Evolutionary conservation across 2,329 filamentous ascomycete genomes (phyloP).

Genomic region (Phaeosphaeriaceae sp.): DNA sequence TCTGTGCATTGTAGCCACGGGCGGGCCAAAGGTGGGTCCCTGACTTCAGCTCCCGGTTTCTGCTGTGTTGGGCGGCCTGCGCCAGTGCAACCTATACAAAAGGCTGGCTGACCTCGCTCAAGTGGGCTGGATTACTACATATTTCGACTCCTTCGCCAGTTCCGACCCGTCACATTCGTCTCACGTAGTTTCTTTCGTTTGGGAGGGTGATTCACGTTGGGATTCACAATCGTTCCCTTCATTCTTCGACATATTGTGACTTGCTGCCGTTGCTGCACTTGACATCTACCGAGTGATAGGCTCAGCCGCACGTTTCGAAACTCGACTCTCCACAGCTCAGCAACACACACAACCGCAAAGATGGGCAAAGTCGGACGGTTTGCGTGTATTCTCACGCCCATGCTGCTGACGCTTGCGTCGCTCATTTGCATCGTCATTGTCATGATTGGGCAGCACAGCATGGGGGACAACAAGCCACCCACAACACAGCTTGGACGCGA

Average conservation of each 20-base stretch:
- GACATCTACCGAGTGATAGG: not conserved
- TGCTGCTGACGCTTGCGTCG: slow-evolving; percentile 78
- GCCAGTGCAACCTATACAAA: slow-evolving; percentile 4
- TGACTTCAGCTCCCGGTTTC: slow-evolving; percentile 6
- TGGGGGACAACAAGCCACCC: slow-evolving; percentile 36
- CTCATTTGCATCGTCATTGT: slow-evolving; percentile 71
- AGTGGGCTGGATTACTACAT: not conserved
- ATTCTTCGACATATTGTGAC: not conserved
- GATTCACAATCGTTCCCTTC: not conserved
- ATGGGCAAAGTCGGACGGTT: slow-evolving; percentile 81
- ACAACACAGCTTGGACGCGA: slow-evolving; percentile 54
- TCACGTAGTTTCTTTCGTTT: not conserved
- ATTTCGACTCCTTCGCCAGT: not conserved
- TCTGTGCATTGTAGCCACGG: not conserved
- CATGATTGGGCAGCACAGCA: slow-evolving; percentile 63
- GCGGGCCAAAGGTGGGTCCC: slow-evolving; percentile 5
- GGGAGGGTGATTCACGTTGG: not conserved
- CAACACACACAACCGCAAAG: slow-evolving; percentile 31
- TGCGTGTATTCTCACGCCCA: slow-evolving; percentile 86
- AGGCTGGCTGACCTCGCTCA: slow-evolving; percentile 5
- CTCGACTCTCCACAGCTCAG: not conserved
- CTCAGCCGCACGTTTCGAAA: not conserved
- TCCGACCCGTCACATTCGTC: not conserved
- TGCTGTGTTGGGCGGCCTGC: not conserved
- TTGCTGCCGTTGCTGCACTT: not conserved